These are phyloP conservation scores for Halenospora varia DNA, from an alignment of 495 filamentous ascomycete genomes.

Conservation along the genomic window DNA sequence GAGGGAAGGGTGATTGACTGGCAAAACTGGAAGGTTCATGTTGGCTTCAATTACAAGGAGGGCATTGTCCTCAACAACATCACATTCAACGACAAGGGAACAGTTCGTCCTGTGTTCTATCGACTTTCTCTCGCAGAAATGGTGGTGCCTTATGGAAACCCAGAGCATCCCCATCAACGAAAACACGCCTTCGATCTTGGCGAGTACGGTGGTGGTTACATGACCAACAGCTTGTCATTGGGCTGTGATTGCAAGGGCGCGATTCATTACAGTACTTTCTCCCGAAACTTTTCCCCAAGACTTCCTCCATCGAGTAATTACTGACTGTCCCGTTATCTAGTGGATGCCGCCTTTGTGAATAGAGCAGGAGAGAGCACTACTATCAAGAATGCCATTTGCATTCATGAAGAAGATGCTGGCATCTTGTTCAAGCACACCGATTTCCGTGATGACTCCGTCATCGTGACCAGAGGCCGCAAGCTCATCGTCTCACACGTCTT, in stretches of 20 bases:
- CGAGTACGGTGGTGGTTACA: conserved; percentile 92
- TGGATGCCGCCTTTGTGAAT: conserved; percentile 70
- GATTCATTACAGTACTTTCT: conserved; percentile 82
- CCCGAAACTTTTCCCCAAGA: no score
- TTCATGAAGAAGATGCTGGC: conserved; percentile 92
- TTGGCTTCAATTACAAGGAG: conserved; percentile 96
- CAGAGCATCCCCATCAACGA: conserved; percentile 85
- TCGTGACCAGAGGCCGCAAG: conserved; percentile 84
- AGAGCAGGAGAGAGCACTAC: conserved; percentile 69
- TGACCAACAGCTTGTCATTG: conserved; percentile 86
- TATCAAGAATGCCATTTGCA: conserved; percentile 95
- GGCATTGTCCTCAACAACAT: conserved; percentile 90
- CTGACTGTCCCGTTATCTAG: no score
- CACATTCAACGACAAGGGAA: conserved; percentile 85
- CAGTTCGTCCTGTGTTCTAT: conserved; percentile 78
- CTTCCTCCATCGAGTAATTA: no score
- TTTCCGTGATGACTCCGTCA: conserved; percentile 84
- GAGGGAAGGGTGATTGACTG: conserved; percentile 76
- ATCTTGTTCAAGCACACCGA: conserved; percentile 97
- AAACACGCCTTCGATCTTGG: conserved; percentile 95
- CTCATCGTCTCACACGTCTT: conserved; percentile 90
- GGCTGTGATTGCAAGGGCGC: conserved; percentile 95
- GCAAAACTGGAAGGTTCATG: conserved; percentile 95
- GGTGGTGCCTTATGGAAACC: conserved; percentile 95
- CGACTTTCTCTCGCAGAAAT: conserved; percentile 92